Base-by-base conservation (phyloP, 148 eudicot species). In the Arbutus unedo region DNA sequence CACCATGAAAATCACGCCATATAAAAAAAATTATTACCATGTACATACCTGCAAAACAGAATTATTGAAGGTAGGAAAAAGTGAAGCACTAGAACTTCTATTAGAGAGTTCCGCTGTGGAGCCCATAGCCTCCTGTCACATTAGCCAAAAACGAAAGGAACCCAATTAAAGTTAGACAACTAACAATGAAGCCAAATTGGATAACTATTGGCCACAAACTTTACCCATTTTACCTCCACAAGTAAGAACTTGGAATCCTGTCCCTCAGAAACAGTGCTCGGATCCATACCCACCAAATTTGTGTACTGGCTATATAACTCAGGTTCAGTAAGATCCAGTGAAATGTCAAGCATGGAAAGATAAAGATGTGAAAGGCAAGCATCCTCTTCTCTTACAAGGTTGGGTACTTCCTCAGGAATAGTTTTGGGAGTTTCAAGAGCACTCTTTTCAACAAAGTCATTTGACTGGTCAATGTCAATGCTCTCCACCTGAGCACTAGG, bases 281-380 rank as follows among this genome's bases (percentile, higher is more conserved):
- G 87, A 77, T 88, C 93, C 84, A 90, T 79, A 60, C 85, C 88
- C 81, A 84, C 85, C 77, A 96, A 83, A 85, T 79, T 83, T 49
- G 85, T 83, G 81, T 84, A 96, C 87, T 94, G 88, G 74, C 84
- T 81, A 86, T 88, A 96, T 79, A 96, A 66, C 75, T 92, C 98
- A 14, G 92, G 93, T 62, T 91, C 87, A 74, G 90, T 84, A 89
- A 96, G 91, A 80, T 93, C 93, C 43, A 88, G 83, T 41, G 98
- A 94, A 75, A 96, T 88, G 79, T 96, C 98, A 81, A 96, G 91
- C 88, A 83, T 88, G 57, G 92, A 88, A 81, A 96, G 90, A 88
- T 94, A 96, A 77, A 89, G 83, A 83, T 82, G 89, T 54, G 86
- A 87, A 77, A 81, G 44, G 79, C 8, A 55, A 85, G 81, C 83